Evolutionary conservation across 208 protist species (phyloP), one percentile per base, ranked within the genome.

Genomic region (Herpetomonas tarakana): DNA sequence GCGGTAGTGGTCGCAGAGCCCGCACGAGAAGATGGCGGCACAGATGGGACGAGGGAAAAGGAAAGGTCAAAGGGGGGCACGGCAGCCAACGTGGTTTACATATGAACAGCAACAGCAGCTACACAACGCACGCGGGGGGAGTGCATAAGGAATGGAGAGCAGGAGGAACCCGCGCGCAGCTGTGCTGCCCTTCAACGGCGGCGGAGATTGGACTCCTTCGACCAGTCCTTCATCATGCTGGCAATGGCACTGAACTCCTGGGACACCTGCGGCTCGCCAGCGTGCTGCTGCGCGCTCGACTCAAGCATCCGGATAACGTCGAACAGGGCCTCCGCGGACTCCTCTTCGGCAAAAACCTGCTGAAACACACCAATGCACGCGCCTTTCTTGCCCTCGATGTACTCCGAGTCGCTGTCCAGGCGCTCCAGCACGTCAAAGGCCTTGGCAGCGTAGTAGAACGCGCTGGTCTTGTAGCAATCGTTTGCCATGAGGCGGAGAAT

Each of bases 401-500:
- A 98, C 76, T 98, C 94, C n/a, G 90, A 71, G 39, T 89, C 89
- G 45, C 76, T 86, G 65, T 99, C 97, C 2, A 98, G 80, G 11
- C 96, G 87, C 78, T 98, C 95, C 24, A 99, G 80, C 35, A 98
- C 97, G 62, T 99, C 97, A 65, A 99, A 99, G 9, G 97, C 97
- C 79, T 99, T 98, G 26, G 97, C 95, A 25, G 96, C 73, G 73
- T 98, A 98, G 73, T 97, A 98, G 65, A 98, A 99, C 41, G 80
- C 78, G 45, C 96, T 93, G 11, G 92, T 89, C 52, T 85, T 91
- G 75, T 98, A 99, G 77, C 96, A 98, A 65, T 98, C 97, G 78
- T 99, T 98, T n/a, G 97, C 93, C 31, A 98, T 96, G 6, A 98
- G 88, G n/a, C 91, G 88, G n/a, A 98, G 80, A 21, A 98, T 92